Percentiles rank a stretch among this genome's conserved stretches.
phyloP scores from a whole-genome alignment of 495 filamentous ascomycete genomes.

The Tuber microsphaerosporum region DNA sequence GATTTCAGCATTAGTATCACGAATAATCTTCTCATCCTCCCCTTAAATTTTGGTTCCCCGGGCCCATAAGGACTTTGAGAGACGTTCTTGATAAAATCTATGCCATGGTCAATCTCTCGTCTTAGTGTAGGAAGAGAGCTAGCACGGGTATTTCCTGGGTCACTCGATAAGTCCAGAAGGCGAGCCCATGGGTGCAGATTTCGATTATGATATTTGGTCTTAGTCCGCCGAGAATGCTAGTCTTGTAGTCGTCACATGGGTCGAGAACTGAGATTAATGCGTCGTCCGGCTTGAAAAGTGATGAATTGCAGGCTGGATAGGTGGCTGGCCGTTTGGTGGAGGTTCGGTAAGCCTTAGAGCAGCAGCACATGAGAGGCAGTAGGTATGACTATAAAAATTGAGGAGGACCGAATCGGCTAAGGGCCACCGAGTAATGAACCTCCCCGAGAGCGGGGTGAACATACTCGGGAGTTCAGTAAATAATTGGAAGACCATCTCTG shows the following conservation, averaged over 20 bases:
- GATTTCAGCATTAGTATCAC: conserved; percentile 76
- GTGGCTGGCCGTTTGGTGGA: conserved; percentile 49
- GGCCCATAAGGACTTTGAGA: conserved; percentile 65
- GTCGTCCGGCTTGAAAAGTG: conserved; percentile 67
- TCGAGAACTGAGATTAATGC: conserved; percentile 67
- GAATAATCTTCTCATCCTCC: conserved; percentile 72
- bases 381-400: conserved; percentile 61
- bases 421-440: neutral
- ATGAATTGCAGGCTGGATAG: conserved; percentile 77
- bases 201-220: conserved; percentile 83
- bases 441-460: neutral
- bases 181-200: conserved; percentile 72
- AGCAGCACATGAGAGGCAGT: conserved; percentile 71
- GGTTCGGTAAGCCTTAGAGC: conserved; percentile 58
- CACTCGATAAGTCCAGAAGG: conserved; percentile 87
- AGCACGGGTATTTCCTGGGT: conserved; percentile 73
- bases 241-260: conserved; percentile 90
- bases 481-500: neutral
- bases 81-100: conserved; percentile 76
- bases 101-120: too few relatives aligned
- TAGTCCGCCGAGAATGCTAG: conserved; percentile 76
- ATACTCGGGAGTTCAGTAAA: neutral
- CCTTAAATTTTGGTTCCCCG: conserved; percentile 62
- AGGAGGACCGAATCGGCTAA: conserved; percentile 6
- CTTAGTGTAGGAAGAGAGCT: neutral